Evolutionary conservation across 139 green algal genomes (phyloP).

Genomic region (Chlorokybus atmophyticus): DNA sequence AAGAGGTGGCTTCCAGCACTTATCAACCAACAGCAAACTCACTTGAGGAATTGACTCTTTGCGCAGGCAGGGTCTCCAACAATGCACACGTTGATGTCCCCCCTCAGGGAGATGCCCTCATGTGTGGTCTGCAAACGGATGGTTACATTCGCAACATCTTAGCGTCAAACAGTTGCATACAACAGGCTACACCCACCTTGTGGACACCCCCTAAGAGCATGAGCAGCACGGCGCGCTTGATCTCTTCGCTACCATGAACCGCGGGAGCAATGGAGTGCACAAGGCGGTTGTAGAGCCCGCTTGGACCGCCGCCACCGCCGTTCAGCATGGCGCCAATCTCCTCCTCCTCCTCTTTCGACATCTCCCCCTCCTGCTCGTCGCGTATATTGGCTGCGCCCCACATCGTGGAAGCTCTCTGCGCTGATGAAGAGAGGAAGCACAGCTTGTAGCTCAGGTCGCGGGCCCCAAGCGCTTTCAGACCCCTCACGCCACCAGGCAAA

Average conservation of each 20-base stretch:
- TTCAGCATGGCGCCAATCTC: constrained; percentile 14
- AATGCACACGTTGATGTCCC: constrained; percentile 97
- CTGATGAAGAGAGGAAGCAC: constrained; percentile 66
- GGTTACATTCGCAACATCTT: no score
- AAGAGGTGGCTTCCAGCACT: no score
- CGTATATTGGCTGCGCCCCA: no score
- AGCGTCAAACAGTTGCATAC: no score
- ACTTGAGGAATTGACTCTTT: constrained; percentile 98
- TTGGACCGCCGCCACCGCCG: no score
- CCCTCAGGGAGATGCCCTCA: constrained; percentile 49
- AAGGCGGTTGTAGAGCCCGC: constrained; percentile 26
- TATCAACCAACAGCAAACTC: no score
- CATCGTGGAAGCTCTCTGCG: constrained; percentile 37
- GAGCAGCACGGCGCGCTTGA: constrained; percentile 90
- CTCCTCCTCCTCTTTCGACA: constrained; percentile 18
- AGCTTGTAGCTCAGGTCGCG: constrained; percentile 87
- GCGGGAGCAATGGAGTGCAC: constrained; percentile 63
- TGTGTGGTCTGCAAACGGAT: no score
- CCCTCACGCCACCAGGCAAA: constrained; percentile 48
- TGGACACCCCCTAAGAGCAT: constrained; percentile 88
- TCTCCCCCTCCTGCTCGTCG: no score
- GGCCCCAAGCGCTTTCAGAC: constrained; percentile 56
- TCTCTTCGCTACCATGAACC: constrained; percentile 80
- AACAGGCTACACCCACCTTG: no score
- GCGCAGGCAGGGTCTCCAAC: constrained; percentile 93